phyloP scores from a whole-genome alignment of 306 rosid species.

The Cicer arietinum region DNA sequence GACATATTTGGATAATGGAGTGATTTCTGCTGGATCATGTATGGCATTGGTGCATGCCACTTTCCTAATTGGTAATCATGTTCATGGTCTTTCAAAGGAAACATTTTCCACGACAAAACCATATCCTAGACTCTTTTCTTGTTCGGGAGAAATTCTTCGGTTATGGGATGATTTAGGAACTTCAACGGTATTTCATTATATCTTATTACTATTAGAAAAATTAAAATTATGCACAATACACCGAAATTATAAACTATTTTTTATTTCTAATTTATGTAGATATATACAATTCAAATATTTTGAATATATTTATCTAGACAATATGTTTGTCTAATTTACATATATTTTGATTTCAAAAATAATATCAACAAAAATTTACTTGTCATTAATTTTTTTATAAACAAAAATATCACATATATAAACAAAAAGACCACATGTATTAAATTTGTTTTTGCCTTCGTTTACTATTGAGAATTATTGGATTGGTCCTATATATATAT shows the following conservation, averaged over 20 bases:
- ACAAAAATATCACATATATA: too few species aligned
- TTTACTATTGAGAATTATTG: too few species aligned
- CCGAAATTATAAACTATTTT: background rate
- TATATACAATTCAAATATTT: too few species aligned
- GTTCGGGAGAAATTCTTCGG: constrained; percentile 56
- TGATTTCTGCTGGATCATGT: constrained; percentile 53
- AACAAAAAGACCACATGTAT: too few species aligned
- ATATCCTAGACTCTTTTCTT: constrained; percentile 54
- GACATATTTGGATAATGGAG: constrained; percentile 52
- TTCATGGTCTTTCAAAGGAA: constrained; percentile 37
- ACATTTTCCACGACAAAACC: constrained; percentile 47
- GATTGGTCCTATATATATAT: too few species aligned
- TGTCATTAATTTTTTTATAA: too few species aligned
- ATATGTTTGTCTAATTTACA: too few species aligned
- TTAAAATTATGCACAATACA: background rate
- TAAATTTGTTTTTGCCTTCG: too few species aligned
- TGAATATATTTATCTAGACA: too few species aligned
- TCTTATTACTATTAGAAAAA: background rate
- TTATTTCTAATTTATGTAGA: background rate
- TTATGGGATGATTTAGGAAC: constrained; percentile 63
- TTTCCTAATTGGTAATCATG: constrained; percentile 46
- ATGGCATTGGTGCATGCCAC: constrained; percentile 60
- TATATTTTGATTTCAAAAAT: too few species aligned
- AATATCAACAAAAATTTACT: too few species aligned
- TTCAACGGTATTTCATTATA: constrained; percentile 40